Evolutionary conservation across 2,329 filamentous ascomycete genomes (phyloP).

Genomic region (Phyllosticta capitalensis): DNA sequence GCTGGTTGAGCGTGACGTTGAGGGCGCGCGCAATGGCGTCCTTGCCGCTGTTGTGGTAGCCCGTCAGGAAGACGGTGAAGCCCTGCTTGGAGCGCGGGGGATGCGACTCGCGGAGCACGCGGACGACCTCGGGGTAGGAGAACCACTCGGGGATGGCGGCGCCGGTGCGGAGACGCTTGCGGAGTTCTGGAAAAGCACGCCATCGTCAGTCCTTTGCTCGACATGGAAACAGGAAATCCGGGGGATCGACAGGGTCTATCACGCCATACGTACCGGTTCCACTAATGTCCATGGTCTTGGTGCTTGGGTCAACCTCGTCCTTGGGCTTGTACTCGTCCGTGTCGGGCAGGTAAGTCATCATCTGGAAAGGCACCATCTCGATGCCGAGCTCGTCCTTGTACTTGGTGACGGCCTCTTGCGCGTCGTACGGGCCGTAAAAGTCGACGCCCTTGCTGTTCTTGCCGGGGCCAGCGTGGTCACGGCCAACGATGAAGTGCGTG

Average conservation of each 20-base stretch:
- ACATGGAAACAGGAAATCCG: slow-evolving; percentile 35
- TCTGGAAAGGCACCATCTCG: slow-evolving; percentile 97
- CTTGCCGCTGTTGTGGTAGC: slow-evolving; percentile 94
- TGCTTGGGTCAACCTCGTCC: slow-evolving; percentile 75
- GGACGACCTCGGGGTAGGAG: slow-evolving; percentile 97
- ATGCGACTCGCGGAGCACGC: slow-evolving; percentile 91
- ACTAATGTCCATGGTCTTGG: slow-evolving; percentile 58
- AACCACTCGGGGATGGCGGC: slow-evolving; percentile 98
- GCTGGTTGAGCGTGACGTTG: slow-evolving; percentile 96
- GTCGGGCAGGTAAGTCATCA: slow-evolving; percentile 98
- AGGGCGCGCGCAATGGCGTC: slow-evolving; percentile 91
- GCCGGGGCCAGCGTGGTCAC: slow-evolving; percentile 94
- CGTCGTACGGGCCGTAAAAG: slow-evolving; percentile 97
- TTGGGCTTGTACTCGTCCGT: slow-evolving; percentile 91
- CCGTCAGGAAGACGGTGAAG: slow-evolving; percentile 96
- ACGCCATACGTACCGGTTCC: slow-evolving; percentile 33
- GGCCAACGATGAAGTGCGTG: slow-evolving; percentile 97
- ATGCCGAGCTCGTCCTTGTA: slow-evolving; percentile 95
- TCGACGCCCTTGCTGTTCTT: slow-evolving; percentile 97
- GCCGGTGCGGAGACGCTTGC: slow-evolving; percentile 79
- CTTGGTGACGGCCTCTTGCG: slow-evolving; percentile 91
- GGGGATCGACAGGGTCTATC: not conserved
- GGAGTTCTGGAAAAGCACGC: slow-evolving; percentile 65
- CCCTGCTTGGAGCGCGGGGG: slow-evolving; percentile 84
- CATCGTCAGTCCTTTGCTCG: not conserved